Base-by-base conservation (phyloP, 768 basidiomycete genomes). In the Rhizopogon vesiculosus region DNA sequence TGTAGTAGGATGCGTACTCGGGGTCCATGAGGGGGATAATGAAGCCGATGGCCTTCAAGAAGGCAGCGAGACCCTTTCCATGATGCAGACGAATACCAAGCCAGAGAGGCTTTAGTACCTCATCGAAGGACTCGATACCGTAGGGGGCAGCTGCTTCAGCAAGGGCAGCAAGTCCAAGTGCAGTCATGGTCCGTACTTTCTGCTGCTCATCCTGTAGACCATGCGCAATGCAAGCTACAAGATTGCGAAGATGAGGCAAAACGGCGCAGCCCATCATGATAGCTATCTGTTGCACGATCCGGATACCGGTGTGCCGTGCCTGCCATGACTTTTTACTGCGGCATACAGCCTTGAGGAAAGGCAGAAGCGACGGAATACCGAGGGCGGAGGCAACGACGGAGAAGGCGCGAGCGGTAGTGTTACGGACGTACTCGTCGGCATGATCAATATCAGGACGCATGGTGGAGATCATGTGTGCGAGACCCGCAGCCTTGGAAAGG, bases 181-280 rank as follows among this genome's bases (percentile, higher is more conserved):
- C 87, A 8, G 87, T 89, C 87, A 89, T 89, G 9, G 88, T 89
- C 53, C 86, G 74, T 45, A 89, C 87, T 64, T 89, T 89, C 68
- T 88, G 87, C 66, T 89, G 88, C 56, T 89, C 88, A 64, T 89
- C 87, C 52, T 83, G 79, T 7, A 89, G 75, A 33, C 87, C 87
- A 57, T 87, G 86, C 1, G 95, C 93, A 50, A 99, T 93, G 60
- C 96, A 93, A 58, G 95, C 92, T 25, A 99, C 97, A 43, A 99
- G 79, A 65, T 98, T 98, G 48, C 95, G 89, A 41, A 99, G 79
- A 72, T 98, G 97, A 15, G 97, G 97, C 1, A 99, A 82, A 22
- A 98, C 93, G 16, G 96, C 96, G 63, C 97, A 98, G 16, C 96
- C 96, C 95, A 98, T 98, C 95, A 98, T 98, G 66, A 98, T 96